Base-by-base conservation (phyloP, 306 rosid genomes). In the Begonia masoniana region DNA sequence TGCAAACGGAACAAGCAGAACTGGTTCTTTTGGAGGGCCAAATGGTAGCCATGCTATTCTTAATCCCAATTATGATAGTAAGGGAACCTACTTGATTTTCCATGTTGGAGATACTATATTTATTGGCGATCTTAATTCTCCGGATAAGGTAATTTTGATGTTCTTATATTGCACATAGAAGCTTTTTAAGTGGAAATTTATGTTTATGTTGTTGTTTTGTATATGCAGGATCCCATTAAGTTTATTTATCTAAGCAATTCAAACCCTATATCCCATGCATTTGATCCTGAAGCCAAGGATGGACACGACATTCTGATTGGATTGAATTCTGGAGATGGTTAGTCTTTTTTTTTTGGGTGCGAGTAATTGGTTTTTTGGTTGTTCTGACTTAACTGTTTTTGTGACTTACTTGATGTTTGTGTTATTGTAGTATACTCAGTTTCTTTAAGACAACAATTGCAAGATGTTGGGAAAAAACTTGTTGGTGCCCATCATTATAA, bases 391-490 rank as follows among this genome's bases (percentile, higher is more conserved):
- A 63, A 59, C 63, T 62, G 31, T 47, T 52, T 71, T 47, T 11
- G 49, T 68, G 68, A 70, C 66, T 66, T 77, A 66, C 56, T 72
- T 42, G 60, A 59, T 51, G 62, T 74, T 52, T 67, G 56, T 63
- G 43, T 66, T 60, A 69, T 74, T 85, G 87, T 70, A 92, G 99
- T 86, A 57, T 86, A 92, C 84, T 81, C 95, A 17, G 93, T 87
- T 66, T 92, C 99, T 66, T 78, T 92, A 81, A 83, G 96, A 72
- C 96, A 92, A 56, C 96, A 92, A 77, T 82, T 92, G 68, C 99
- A 92, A 79, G 99, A 92, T 71, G 93, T 83, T 54, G 96, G 99
- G 52, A 92, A 86, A 70, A 92, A 83, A 85, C 88, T 92, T 72
- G 92, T 87, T 35, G 93, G 88, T 41, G 93, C 89, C 47, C 99